phyloP scores from a whole-genome alignment of 345 rosid genomes.

The Theobroma cacao region DNA sequence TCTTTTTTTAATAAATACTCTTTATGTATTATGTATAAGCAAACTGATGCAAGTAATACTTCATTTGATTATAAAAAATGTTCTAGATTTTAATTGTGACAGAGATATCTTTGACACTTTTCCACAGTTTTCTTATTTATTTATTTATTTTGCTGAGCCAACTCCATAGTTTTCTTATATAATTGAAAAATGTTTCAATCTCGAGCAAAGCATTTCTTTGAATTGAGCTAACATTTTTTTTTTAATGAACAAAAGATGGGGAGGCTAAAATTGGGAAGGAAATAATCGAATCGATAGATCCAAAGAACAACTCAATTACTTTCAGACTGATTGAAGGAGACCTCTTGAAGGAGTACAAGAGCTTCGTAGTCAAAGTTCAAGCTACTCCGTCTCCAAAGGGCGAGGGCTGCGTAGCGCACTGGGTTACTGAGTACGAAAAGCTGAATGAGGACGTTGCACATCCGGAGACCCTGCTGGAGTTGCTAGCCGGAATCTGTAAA shows the following conservation, averaged over 20 bases:
- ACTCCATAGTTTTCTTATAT: too few species aligned
- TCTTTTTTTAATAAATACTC: too few species aligned
- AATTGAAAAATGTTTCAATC: too few species aligned
- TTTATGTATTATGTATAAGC: too few species aligned
- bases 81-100: too few species aligned
- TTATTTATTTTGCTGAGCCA: too few species aligned
- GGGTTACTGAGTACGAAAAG: conserved; percentile 35
- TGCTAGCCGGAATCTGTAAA: neutral
- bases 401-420: conserved; percentile 19
- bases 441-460: conserved; percentile 6
- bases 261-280: conserved; percentile 22
- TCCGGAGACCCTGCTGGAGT: conserved; percentile 13
- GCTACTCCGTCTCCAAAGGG: conserved; percentile 22
- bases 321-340: conserved; percentile 33
- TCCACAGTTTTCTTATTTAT: too few species aligned
- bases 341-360: conserved; percentile 33
- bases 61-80: too few species aligned
- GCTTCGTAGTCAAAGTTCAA: neutral
- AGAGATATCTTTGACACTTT: too few species aligned
- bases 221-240: neutral
- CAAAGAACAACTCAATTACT: conserved; percentile 22
- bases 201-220: neutral
- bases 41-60: too few species aligned
- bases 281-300: conserved; percentile 28
- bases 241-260: conserved; percentile 21